Evolutionary conservation across 495 filamentous ascomycete genomes (phyloP).

Genomic region (Oidiodendron maius): DNA sequence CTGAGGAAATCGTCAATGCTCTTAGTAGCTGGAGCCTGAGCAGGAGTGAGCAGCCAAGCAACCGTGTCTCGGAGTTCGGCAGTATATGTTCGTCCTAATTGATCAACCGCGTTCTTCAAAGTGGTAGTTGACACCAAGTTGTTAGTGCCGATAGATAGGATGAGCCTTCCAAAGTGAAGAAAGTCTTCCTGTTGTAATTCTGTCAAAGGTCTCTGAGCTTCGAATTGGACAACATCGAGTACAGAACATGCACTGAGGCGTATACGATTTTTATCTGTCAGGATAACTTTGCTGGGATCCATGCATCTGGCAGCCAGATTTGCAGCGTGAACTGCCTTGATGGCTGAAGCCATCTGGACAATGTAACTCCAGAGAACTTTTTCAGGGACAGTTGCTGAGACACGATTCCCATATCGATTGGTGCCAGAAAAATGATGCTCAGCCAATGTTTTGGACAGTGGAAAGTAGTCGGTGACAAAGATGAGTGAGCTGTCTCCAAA

Average conservation of each 20-base stretch:
- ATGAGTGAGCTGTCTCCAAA: constrained; percentile 95
- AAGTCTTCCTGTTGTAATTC: constrained; percentile 88
- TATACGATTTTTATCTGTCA: constrained; percentile 78
- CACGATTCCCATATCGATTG: constrained; percentile 42
- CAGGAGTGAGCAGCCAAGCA: constrained; percentile 62
- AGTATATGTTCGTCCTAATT: constrained; percentile 66
- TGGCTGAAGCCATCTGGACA: constrained; percentile 81
- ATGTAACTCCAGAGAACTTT: constrained; percentile 86
- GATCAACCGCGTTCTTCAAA: constrained; percentile 60
- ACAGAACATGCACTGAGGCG: constrained; percentile 85
- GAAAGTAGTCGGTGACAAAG: constrained; percentile 90
- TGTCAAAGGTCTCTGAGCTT: constrained; percentile 53
- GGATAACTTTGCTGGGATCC: constrained; percentile 75
- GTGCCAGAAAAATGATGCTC: constrained; percentile 70
- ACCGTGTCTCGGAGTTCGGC: constrained; percentile 68
- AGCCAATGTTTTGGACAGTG: constrained; percentile 79
- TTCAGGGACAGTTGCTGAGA: constrained; percentile 56
- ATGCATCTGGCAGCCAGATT: constrained; percentile 80
- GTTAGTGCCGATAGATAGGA: constrained; percentile 70
- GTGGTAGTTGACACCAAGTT: constrained; percentile 33
- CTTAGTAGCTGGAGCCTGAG: constrained; percentile 43
- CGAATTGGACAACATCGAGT: constrained; percentile 78
- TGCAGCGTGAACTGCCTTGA: constrained; percentile 77
- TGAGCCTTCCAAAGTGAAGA: constrained; percentile 75
- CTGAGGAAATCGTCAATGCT: constrained; percentile 71